These are phyloP conservation scores for Amanita rubescens DNA, from an alignment of 768 basidiomycete species.

Conservation along the genomic window DNA sequence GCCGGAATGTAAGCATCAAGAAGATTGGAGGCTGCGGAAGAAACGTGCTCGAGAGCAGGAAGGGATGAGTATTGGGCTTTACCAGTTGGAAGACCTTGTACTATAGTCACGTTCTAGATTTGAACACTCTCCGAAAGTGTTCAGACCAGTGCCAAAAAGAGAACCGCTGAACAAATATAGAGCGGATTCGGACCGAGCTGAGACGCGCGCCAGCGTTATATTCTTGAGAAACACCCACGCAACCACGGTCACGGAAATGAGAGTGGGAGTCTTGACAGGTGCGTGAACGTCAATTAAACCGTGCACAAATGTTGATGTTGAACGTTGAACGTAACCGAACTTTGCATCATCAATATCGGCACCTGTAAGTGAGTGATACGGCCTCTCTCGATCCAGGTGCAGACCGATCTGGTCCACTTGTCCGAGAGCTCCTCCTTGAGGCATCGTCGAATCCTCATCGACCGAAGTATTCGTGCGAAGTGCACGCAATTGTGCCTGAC, in stretches of 20 bases:
- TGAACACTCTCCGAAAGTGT: too few relatives aligned
- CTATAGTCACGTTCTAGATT: constrained; percentile 26
- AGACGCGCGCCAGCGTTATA: too few relatives aligned
- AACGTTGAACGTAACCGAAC: too few relatives aligned
- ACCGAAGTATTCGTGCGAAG: constrained; percentile 28
- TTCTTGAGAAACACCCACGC: too few relatives aligned
- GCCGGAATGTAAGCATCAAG: constrained; percentile 23
- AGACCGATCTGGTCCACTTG: constrained; percentile 63
- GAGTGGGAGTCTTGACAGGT: constrained; percentile 16
- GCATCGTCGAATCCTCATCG: constrained; percentile 5
- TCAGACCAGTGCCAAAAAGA: too few relatives aligned
- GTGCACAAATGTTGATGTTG: background rate
- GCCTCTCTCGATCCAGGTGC: constrained; percentile 38
- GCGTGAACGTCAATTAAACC: background rate
- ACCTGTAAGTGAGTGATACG: constrained; percentile 60
- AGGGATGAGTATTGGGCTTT: constrained; percentile 50
- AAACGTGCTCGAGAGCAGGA: constrained; percentile 47
- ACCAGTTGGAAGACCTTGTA: constrained; percentile 66
- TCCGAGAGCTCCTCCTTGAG: constrained; percentile 39
- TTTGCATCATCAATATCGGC: background rate
- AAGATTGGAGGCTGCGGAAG: constrained; percentile 46
- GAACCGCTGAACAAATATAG: too few relatives aligned
- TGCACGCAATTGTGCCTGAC: constrained; percentile 55
- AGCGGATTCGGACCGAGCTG: background rate
- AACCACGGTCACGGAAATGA: constrained; percentile 4